Conservation (phyloP, 176 grass and related monocot species). For the Saccharum officinarum region DNA sequence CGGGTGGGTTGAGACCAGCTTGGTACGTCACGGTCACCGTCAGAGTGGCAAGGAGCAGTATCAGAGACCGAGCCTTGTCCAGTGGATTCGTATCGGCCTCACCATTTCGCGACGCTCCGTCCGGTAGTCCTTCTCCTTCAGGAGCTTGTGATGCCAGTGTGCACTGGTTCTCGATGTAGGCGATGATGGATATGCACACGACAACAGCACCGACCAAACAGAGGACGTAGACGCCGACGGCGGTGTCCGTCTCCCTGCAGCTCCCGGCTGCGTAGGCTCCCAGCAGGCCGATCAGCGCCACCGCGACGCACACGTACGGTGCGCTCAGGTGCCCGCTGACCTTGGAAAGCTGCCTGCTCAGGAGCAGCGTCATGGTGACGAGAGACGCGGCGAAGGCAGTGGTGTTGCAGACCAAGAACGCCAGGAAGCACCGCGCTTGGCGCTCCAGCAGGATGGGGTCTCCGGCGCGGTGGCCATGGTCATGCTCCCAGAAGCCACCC, state of each 20-base stretch:
- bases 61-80: background rate
- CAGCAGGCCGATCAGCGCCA: constrained; percentile 29
- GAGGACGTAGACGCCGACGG: too few relatives aligned
- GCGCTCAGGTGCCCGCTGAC: background rate
- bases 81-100: background rate
- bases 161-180: too few relatives aligned
- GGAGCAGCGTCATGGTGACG: background rate
- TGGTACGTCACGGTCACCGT: constrained; percentile 50
- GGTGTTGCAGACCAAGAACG: constrained; percentile 1
- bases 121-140: too few relatives aligned
- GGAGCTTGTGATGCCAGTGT: too few relatives aligned
- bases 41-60: constrained; percentile 46
- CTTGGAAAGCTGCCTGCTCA: background rate
- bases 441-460: background rate
- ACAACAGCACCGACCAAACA: too few relatives aligned
- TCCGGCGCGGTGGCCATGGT: background rate
- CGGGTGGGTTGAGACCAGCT: constrained; percentile 39
- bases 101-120: too few relatives aligned
- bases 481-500: constrained; percentile 24
- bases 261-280: constrained; percentile 15
- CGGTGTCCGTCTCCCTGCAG: background rate
- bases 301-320: background rate
- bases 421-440: background rate
- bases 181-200: too few relatives aligned
- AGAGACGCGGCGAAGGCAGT: background rate